Evolutionary conservation across 805 yeast genomes (phyloP).

Genomic region (Metschnikowia proteae): DNA sequence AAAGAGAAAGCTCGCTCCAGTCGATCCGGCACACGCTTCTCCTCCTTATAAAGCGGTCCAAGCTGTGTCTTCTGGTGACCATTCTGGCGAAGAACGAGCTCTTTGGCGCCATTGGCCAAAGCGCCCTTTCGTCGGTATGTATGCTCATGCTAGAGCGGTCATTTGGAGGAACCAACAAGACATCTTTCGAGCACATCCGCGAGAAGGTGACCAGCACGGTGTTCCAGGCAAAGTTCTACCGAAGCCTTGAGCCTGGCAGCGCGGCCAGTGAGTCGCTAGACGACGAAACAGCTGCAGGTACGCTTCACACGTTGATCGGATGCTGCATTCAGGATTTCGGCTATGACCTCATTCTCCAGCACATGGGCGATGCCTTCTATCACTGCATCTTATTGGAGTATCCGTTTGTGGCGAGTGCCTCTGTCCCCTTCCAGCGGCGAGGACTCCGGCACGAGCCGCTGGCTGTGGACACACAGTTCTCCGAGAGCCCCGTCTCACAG

Average conservation of each 20-base stretch:
- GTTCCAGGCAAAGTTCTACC: conserved; percentile 43
- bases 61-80: conserved; percentile 52
- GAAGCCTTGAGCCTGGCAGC: conserved; percentile 43
- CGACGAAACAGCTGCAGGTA: conserved; percentile 50
- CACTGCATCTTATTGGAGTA: conserved; percentile 57
- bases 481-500: neutral
- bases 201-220: conserved; percentile 41
- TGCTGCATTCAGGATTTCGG: conserved; percentile 78
- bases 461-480: neutral
- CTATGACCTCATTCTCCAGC: conserved; percentile 62
- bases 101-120: conserved; percentile 49
- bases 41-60: conserved; percentile 51
- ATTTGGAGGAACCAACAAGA: conserved; percentile 49
- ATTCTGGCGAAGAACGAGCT: conserved; percentile 37
- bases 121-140: conserved; percentile 51
- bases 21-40: conserved; percentile 10
- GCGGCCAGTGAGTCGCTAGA: conserved; percentile 32
- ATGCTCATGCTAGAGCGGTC: conserved; percentile 63
- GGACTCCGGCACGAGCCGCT: neutral
- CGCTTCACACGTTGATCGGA: conserved; percentile 60
- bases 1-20: conserved; percentile 11
- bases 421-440: conserved; percentile 24
- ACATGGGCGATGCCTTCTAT: conserved; percentile 66
- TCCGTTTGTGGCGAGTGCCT: conserved; percentile 53
- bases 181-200: conserved; percentile 51